Percentiles rank a stretch among this genome's conserved stretches.
These are phyloP conservation scores for Chlorella variabilis DNA, from an alignment of 163 green algal species.

Conservation along the genomic window DNA sequence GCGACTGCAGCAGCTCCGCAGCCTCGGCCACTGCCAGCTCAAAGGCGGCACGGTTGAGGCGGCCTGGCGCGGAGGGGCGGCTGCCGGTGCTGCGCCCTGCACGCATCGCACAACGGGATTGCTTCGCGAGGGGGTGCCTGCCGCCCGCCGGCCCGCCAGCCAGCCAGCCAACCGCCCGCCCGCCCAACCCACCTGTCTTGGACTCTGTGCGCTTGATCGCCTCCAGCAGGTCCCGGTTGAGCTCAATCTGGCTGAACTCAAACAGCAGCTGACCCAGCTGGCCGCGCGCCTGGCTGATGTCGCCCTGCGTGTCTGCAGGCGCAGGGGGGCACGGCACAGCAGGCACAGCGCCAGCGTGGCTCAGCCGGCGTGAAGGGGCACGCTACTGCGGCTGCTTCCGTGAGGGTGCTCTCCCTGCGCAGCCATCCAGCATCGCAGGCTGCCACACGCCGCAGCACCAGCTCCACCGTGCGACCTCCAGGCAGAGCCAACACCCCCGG, in stretches of 20 bases:
- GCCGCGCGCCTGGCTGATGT: conserved; percentile 37
- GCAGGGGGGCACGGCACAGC: background rate
- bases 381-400: too few relatives aligned
- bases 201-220: conserved; percentile 51
- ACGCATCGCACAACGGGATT: background rate
- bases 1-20: conserved; percentile 18
- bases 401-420: too few relatives aligned
- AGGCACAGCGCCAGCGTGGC: too few relatives aligned
- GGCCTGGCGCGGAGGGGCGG: background rate
- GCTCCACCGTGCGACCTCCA: too few relatives aligned
- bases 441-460: too few relatives aligned
- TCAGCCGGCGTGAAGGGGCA: too few relatives aligned
- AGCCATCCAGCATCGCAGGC: too few relatives aligned
- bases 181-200: conserved; percentile 8
- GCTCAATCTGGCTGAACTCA: conserved; percentile 49
- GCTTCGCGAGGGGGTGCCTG: too few relatives aligned
- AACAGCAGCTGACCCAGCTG: conserved; percentile 45
- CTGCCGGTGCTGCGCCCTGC: conserved; percentile 1
- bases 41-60: conserved; percentile 33
- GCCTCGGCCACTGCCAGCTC: conserved; percentile 33
- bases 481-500: too few relatives aligned
- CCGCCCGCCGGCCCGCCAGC: too few relatives aligned
- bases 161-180: background rate
- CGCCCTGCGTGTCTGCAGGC: conserved; percentile 30
- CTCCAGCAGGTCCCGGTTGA: conserved; percentile 51